phyloP scores from a whole-genome alignment of 2,329 filamentous ascomycete species.

The Penicillium paneum region DNA sequence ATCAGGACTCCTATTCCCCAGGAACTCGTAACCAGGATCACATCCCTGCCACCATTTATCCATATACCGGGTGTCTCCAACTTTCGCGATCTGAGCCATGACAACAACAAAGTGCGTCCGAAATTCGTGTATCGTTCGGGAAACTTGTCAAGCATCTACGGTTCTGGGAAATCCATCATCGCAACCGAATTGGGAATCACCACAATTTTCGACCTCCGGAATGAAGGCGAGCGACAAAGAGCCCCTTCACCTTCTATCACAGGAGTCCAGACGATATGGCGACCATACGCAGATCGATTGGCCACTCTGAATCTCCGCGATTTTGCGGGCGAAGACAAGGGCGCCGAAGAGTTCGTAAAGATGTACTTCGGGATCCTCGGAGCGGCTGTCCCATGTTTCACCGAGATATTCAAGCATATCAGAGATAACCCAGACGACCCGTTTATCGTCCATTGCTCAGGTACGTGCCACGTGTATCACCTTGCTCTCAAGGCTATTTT shows the following conservation, averaged over 20 bases:
- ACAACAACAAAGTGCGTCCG: constrained; percentile 42
- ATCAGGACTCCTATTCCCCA: constrained; percentile 24
- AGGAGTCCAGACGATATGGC: constrained; percentile 54
- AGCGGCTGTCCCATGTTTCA: constrained; percentile 57
- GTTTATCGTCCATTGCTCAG: constrained; percentile 63
- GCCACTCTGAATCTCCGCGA: constrained; percentile 19
- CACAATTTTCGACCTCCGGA: constrained; percentile 67
- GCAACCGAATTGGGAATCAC: constrained; percentile 55
- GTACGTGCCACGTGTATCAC: constrained; percentile 13
- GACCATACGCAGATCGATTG: constrained; percentile 51
- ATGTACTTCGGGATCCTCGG: constrained; percentile 67
- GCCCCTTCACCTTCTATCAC: constrained; percentile 51
- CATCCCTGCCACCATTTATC: constrained; percentile 27
- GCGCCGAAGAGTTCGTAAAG: constrained; percentile 63
- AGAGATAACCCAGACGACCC: constrained; percentile 47
- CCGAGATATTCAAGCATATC: constrained; percentile 61
- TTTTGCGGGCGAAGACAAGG: constrained; percentile 50
- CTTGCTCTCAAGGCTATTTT: neutral
- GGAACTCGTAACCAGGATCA: constrained; percentile 20
- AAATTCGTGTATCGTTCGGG: constrained; percentile 65
- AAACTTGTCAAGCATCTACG: constrained; percentile 59
- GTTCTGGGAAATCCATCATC: constrained; percentile 53
- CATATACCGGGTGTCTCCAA: constrained; percentile 28
- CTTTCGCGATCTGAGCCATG: constrained; percentile 27
- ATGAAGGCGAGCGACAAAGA: constrained; percentile 45